These are phyloP conservation scores for Aspergillus thermomutatus DNA, from an alignment of 2,329 filamentous ascomycete species.

Conservation along the genomic window DNA sequence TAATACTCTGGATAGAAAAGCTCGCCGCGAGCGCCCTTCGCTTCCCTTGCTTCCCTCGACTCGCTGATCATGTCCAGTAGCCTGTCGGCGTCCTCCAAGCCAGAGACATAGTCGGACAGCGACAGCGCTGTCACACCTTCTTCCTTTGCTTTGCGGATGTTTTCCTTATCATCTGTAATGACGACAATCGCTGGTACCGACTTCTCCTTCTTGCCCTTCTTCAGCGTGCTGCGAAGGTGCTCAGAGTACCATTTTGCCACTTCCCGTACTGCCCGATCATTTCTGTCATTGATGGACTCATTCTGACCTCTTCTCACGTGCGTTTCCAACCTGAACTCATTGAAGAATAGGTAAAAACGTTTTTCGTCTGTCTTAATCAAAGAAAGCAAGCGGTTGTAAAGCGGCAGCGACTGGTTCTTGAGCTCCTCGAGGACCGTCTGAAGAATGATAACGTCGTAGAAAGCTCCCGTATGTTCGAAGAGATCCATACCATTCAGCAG, in stretches of 20 bases:
- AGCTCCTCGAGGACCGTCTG: constrained; percentile 97
- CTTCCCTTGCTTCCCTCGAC: constrained; percentile 64
- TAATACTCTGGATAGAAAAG: constrained; percentile 88
- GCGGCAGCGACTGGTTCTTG: constrained; percentile 84
- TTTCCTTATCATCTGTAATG: constrained; percentile 89
- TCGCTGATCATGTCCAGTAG: constrained; percentile 92
- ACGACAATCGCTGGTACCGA: constrained; percentile 77
- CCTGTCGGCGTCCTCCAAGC: constrained; percentile 77
- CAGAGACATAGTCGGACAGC: constrained; percentile 73
- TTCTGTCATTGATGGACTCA: constrained; percentile 93
- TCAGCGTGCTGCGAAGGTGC: constrained; percentile 65
- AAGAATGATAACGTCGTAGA: constrained; percentile 94
- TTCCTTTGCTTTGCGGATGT: constrained; percentile 73
- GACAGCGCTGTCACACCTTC: constrained; percentile 68
- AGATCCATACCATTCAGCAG: constrained; percentile 95
- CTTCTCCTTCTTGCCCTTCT: constrained; percentile 51
- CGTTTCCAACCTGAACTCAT: constrained; percentile 93
- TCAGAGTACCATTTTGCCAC: constrained; percentile 88
- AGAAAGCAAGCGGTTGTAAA: constrained; percentile 89
- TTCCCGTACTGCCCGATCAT: constrained; percentile 83
- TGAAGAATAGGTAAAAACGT: constrained; percentile 98
- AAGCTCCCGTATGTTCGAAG: constrained; percentile 86
- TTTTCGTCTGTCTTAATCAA: constrained; percentile 95
- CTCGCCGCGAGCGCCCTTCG: constrained; percentile 62
- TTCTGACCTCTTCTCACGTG: constrained; percentile 70